Evolutionary conservation across 208 protist genomes (phyloP).

Genomic region (Phytomonas francai): DNA sequence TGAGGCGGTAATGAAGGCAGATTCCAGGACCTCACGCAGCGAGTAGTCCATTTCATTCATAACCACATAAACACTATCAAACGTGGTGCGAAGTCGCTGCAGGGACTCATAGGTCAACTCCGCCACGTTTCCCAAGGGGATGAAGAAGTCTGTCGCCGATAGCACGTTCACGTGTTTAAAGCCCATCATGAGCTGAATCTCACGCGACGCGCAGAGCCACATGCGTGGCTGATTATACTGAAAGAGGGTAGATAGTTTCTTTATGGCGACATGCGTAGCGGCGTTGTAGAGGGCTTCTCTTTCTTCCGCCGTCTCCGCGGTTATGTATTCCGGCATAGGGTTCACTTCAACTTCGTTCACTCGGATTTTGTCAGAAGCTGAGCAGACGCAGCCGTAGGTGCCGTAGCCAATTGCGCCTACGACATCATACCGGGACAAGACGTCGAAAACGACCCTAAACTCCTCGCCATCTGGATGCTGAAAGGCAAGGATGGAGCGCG

Average conservation of each 20-base stretch:
- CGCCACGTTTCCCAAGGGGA: constrained; percentile 66
- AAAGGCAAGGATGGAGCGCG: constrained; percentile 66
- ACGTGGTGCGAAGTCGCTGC: constrained; percentile 32
- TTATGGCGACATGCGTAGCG: constrained; percentile 63
- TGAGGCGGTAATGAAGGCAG: constrained; percentile 17
- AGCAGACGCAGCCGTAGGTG: constrained; percentile 74
- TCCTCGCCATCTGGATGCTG: constrained; percentile 29
- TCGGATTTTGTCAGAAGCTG: constrained; percentile 57
- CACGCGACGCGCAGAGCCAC: constrained; percentile 79
- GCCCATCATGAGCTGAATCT: constrained; percentile 80
- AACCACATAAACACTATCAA: constrained; percentile 80
- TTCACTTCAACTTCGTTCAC: constrained; percentile 40
- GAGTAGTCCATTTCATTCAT: constrained; percentile 89
- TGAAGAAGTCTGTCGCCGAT: constrained; percentile 72
- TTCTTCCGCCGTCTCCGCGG: constrained; percentile 27
- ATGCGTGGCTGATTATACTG: constrained; percentile 69
- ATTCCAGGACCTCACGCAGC: constrained; percentile 78
- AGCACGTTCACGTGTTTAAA: constrained; percentile 83
- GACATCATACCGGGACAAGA: constrained; percentile 67
- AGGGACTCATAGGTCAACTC: constrained; percentile 65
- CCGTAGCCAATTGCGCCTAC: constrained; percentile 56
- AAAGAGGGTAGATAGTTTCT: constrained; percentile 73
- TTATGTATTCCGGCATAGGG: constrained; percentile 41
- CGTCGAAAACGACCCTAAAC: constrained; percentile 63
- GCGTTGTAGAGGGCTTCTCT: constrained; percentile 44